Base-by-base conservation (phyloP, 257 asterid species). In the Gardenia jasminoides region DNA sequence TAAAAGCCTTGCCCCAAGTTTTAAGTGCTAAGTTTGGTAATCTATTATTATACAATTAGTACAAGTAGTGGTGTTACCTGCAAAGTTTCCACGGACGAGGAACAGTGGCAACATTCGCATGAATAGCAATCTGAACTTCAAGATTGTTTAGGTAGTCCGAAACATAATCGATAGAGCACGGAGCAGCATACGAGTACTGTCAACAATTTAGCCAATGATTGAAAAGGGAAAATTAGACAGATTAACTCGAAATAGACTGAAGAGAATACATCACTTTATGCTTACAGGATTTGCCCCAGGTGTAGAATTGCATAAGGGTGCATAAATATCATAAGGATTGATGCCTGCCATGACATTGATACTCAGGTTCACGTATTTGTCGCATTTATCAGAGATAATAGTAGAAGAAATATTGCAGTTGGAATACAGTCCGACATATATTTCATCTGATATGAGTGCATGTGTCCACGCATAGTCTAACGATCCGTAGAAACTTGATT, bases 321-420 rank as follows among this genome's bases (percentile, higher is more conserved):
- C 88, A 78, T 88, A 88, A 22, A 88, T 67, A 44, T 88, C 64
- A 58, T 83, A 83, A 33, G 26, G 15, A 76, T 47, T 70, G 61
- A 86, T 28, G 31, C 79, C 17, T 41, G 16, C 36, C 22, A 15
- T 1, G 64, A 19, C 67, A 15, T 15, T 47, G 50, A 0, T 2
- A 0, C 20, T 0, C 58, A 75, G 61, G 5, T 36, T 2, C 5
- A 33, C 26, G 67, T 83, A 82, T 26, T 75, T 58, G 1, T 41
- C 7, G 12, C 86, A 71, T 22, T 13, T 43, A 41, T 65, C 54
- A 0, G 72, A 56, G 41, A 64, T 54, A 36, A 30, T 16, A 0
- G 74, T 3, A 17, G 66, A 50, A 10, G 82, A 69, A 46, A 79
- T 72, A 70, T 82, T 76, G 71, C 88, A 85, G 28, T 36, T 79